Base-by-base conservation (phyloP, 2,329 filamentous ascomycete genomes). In the Dactylellina cionopaga region DNA sequence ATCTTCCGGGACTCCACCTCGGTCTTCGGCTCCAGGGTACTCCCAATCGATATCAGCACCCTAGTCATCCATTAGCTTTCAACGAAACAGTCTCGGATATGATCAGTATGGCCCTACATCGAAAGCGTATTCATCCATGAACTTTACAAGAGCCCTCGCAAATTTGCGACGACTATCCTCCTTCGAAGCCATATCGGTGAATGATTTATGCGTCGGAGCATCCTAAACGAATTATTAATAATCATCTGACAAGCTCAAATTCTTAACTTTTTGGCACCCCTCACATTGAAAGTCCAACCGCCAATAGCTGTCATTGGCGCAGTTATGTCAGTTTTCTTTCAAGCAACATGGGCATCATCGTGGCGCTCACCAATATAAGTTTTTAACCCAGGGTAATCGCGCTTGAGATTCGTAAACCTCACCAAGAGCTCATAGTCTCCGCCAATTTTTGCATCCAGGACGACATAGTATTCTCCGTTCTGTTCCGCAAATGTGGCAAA, bases 21-120 rank as follows among this genome's bases (percentile, higher is more conserved):
- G 70, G 68, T 75, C 74, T 24, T 43, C 33, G 9, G 74, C 74
- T 41, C 49, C 70, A 13, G 74, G 74, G 35, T 75, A 75, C 43
- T 75, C 74, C 74, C 72, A 68, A 47, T 73, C 64, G 6, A 62
- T 17, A 55, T 70, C 64, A 3, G 44, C 55, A 43, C 56, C 56
- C 58, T 62, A 46, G 15, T 52, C n/a, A 31, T 13, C 5, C n/a
- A 33, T 5, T 13, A 10, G 5, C 17, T 7, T 13, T 0, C 78
- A 79, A 56, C 81, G 79, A 81, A 81, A 83, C 83, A 85, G 72
- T 84, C 81, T n/a, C 85, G 74, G 19, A 19, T 27, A 15, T 83
- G 77, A 1, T 82, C 82, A n/a, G n/a, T n/a, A n/a, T n/a, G n/a
- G n/a, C n/a, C n/a, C n/a, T n/a, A n/a, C n/a, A 68, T 82, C 80